Percentiles rank a stretch among this genome's conserved stretches.
Conservation (phyloP, 208 protist species). For the Trypanosoma vivax region DNA sequence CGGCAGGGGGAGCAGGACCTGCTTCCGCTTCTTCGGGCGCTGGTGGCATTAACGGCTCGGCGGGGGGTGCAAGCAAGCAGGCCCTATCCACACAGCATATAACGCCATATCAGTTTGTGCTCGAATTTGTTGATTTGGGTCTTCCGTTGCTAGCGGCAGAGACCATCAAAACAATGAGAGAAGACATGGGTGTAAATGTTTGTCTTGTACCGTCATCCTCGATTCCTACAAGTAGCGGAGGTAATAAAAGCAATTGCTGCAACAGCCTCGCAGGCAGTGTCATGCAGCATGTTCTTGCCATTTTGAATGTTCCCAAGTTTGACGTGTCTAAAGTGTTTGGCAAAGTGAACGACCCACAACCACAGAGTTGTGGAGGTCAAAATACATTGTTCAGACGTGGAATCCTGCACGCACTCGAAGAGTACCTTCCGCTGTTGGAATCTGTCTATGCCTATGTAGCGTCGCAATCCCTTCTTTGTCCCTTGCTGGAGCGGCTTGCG, state of each 20-base stretch:
- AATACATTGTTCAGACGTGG: not conserved
- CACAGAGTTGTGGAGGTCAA: not conserved
- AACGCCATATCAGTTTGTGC: constrained; percentile 43
- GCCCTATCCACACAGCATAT: constrained; percentile 4
- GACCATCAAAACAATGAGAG: constrained; percentile 28
- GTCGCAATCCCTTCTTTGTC: constrained; percentile 35
- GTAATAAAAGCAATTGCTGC: no score
- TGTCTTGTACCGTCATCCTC: constrained; percentile 41
- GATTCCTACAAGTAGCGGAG: constrained; percentile 13
- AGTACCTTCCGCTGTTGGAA: constrained; percentile 31
- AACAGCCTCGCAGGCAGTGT: constrained; percentile 7
- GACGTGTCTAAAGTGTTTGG: not conserved
- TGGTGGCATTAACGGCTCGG: not conserved
- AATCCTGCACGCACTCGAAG: constrained; percentile 13
- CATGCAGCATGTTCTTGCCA: constrained; percentile 3
- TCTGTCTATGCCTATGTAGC: constrained; percentile 32
- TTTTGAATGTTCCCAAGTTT: not conserved
- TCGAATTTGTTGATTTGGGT: constrained; percentile 44
- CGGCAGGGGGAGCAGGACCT: not conserved
- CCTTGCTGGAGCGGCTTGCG: constrained; percentile 18
- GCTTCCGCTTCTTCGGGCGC: not conserved
- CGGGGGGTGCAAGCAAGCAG: constrained; percentile 5
- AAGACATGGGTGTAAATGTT: constrained; percentile 36
- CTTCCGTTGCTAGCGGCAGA: constrained; percentile 29
- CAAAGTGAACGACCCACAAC: not conserved